Evolutionary conservation across 345 rosid species (phyloP).

Genomic region (Hypericum perforatum): DNA sequence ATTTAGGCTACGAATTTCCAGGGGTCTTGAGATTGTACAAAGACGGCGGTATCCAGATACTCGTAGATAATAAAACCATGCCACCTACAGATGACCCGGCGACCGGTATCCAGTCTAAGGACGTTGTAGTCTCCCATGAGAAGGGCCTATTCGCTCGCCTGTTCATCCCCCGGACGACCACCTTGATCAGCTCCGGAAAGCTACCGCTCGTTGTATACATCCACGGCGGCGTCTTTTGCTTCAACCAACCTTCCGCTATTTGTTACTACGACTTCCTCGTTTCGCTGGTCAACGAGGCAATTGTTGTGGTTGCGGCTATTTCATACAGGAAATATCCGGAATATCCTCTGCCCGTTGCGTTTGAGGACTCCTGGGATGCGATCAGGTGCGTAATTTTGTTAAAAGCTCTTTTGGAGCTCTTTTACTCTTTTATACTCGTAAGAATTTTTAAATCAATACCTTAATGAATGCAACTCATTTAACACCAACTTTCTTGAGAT

Average conservation of each 20-base stretch:
- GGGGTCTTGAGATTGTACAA: no score
- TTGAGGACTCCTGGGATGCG: no score
- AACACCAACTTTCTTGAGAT: no score
- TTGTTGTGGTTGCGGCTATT: slow-evolving; percentile 19
- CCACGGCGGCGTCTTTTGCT: slow-evolving; percentile 6
- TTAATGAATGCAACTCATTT: no score
- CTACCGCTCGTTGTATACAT: background rate
- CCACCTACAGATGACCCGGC: background rate
- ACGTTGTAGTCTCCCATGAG: background rate
- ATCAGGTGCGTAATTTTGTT: no score
- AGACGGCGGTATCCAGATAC: no score
- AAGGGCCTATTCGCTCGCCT: background rate
- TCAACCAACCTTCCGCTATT: slow-evolving; percentile 22
- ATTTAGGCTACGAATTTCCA: no score
- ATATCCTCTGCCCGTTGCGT: no score
- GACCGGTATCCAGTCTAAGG: background rate
- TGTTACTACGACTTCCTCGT: slow-evolving; percentile 15
- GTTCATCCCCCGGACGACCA: background rate
- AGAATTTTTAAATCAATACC: no score
- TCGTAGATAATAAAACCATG: background rate
- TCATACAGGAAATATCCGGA: slow-evolving; percentile 20
- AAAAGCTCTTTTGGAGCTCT: no score
- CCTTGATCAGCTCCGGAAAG: background rate
- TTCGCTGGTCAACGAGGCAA: slow-evolving; percentile 15
- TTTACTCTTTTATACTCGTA: no score